Base-by-base conservation (phyloP, 805 yeast genomes). In the Schwanniomyces pseudopolymorphus region DNA sequence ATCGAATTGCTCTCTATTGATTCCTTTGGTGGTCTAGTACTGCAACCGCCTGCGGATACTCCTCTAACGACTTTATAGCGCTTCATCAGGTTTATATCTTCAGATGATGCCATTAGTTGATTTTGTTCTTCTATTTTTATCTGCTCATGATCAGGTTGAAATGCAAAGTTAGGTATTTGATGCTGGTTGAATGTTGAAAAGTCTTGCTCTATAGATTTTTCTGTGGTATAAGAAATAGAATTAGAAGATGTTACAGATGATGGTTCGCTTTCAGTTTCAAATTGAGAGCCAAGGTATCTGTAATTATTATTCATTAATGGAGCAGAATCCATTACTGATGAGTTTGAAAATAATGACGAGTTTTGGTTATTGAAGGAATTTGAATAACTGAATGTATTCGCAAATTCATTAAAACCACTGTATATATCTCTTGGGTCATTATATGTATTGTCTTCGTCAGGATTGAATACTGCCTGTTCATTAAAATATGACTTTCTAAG, bases 11-110 rank as follows among this genome's bases (percentile, higher is more conserved):
- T 48, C 35, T 52, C 56, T 7, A 65, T 55, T 6, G 67, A 51
- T 24, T 65, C 60, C 50, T 72, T 75, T 20, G 85, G 85, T 2
- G 85, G 85, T 45, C 77, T 71, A 1, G 83, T 76, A 11, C 74
- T 66, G 27, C 79, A 66, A 0, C 85, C 85, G 17, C 86, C 85
- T 3, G 83, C 79, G 26, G 79, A 74, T 5, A 80, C 64, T 11
- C 86, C 86, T 50, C 87, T 67, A 6, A 80, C 69, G 4, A 81
- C 74, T 28, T 77, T 69, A 53, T 67, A 78, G 27, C 66, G 49
- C 22, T 57, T 54, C 16, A 47, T 45, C 19, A 4, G 13, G 20
- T 16, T 31, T 3, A 31, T n/a, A 14, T 16, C 35, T 6, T 7
- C 35, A 14, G 8, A 4, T 14, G 19, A 10, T 7, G 8, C 20